Evolutionary conservation across 495 filamentous ascomycete species (phyloP).

Genomic region (Tuber calosporum): DNA sequence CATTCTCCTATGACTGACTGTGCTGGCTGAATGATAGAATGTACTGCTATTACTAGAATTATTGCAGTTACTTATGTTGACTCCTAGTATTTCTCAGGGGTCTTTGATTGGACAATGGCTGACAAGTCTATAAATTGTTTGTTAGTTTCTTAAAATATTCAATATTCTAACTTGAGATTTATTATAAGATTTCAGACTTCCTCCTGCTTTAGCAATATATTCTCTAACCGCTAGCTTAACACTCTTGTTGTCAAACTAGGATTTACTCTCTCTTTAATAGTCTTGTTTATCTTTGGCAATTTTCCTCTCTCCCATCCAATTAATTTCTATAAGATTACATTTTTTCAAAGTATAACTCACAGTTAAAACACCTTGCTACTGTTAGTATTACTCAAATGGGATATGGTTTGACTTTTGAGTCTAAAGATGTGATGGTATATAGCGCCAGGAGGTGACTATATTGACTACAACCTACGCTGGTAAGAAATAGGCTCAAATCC

Average conservation of each 20-base stretch:
- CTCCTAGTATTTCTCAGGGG: not conserved
- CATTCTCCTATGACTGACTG: no score
- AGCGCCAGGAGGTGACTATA: no score
- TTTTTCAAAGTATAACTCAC: constrained; percentile 5
- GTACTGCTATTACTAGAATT: no score
- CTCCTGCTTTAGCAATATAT: not conserved
- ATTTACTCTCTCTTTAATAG: constrained; percentile 1
- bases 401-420: no score
- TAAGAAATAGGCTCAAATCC: no score
- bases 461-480: no score
- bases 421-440: no score
- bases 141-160: not conserved
- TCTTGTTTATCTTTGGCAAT: constrained; percentile 5
- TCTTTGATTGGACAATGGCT: not conserved
- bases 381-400: no score
- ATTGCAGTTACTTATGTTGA: not conserved
- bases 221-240: constrained; percentile 8
- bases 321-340: constrained; percentile 7
- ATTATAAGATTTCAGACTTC: not conserved
- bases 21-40: no score
- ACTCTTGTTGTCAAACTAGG: constrained; percentile 14
- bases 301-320: constrained; percentile 2
- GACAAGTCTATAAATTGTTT: not conserved
- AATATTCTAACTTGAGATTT: not conserved
- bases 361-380: not conserved